Evolutionary conservation across 352 stramenopile genomes (phyloP).

Genomic region (Globisporangium carolinianum): DNA sequence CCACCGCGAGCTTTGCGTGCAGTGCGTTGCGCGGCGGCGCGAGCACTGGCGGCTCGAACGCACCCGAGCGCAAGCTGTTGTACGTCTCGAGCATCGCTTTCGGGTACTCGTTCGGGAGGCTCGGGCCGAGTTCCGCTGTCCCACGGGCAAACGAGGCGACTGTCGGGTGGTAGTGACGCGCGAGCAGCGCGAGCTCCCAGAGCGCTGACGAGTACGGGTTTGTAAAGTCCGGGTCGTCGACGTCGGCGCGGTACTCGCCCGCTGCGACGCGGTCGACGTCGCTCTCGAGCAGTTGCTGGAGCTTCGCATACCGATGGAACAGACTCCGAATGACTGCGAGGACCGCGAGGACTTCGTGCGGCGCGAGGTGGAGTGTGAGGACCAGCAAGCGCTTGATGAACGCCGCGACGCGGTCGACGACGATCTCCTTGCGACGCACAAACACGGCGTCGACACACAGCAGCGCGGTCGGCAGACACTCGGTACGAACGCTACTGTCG

Average conservation of each 20-base stretch:
- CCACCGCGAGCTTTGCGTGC: conserved; percentile 51
- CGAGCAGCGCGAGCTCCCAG: conserved; percentile 90
- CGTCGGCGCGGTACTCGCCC: conserved; percentile 88
- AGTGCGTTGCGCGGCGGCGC: conserved; percentile 62
- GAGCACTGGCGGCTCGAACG: conserved; percentile 56
- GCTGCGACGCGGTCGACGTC: conserved; percentile 93
- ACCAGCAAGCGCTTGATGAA: conserved; percentile 93
- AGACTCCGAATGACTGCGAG: conserved; percentile 86
- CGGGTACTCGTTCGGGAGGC: conserved; percentile 61
- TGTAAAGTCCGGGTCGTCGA: conserved; percentile 92
- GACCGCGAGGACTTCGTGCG: conserved; percentile 80
- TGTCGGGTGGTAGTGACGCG: conserved; percentile 81
- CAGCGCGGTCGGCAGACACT: conserved; percentile 65
- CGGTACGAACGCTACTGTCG: conserved; percentile 44
- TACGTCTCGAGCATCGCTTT: conserved; percentile 59
- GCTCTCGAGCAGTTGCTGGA: conserved; percentile 94
- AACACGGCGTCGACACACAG: conserved; percentile 92
- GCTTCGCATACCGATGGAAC: conserved; percentile 89
- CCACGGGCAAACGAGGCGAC: conserved; percentile 59
- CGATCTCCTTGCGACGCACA: conserved; percentile 92
- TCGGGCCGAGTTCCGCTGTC: conserved; percentile 52
- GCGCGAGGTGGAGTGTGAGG: conserved; percentile 80
- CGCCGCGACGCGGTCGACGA: conserved; percentile 89
- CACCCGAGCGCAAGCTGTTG: conserved; percentile 26
- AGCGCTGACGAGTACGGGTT: conserved; percentile 92